Evolutionary conservation across 768 basidiomycete genomes (phyloP), one percentile per base, ranked within the genome.

Genomic region (Phaeotremella fagi): DNA sequence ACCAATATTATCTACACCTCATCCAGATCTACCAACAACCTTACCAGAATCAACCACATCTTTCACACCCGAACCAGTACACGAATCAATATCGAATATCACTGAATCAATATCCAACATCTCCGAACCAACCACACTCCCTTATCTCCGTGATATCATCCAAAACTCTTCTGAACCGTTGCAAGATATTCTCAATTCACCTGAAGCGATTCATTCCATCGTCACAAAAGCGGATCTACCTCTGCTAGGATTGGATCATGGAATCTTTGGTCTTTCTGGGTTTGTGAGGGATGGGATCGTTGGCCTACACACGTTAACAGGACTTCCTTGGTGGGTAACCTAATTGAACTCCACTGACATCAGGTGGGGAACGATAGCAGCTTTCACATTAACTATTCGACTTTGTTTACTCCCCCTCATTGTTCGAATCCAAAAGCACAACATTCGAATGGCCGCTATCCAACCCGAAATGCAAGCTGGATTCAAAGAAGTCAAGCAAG

Each of bases 391-490:
- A 15, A 55, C 49, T 24, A 58, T 72, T 43, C 82, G 60, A 84
- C 77, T 61, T 25, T 68, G 54, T 44, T 52, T 62, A 20, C 59
- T 62, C 48, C 70, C 59, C 48, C 63, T 63, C 51, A 61, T 87
- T 83, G 60, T 83, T 79, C 12, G 83, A 76, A 16, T 74, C 75
- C 3, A 82, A 73, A 71, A 90, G 85, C 57, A 83, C 83, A 81
- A 90, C 83, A 80, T 84, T 1, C 78, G 80, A 15, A 75, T 90
- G 55, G 79, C 80, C 3, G 82, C 83, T 7, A 76, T 84, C 63
- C 81, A 84, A 62, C 75, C 79, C 0, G 79, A 83, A 51, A 76
- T 88, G 68, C 77, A 82, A 49, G 76, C 78, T 6, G 76, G 83
- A 23, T 80, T 81, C 47, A 64, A 80, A 33, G 79, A 81, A 55